phyloP scores from a whole-genome alignment of 441 rosid genomes.

The Theobroma grandiflorum region DNA sequence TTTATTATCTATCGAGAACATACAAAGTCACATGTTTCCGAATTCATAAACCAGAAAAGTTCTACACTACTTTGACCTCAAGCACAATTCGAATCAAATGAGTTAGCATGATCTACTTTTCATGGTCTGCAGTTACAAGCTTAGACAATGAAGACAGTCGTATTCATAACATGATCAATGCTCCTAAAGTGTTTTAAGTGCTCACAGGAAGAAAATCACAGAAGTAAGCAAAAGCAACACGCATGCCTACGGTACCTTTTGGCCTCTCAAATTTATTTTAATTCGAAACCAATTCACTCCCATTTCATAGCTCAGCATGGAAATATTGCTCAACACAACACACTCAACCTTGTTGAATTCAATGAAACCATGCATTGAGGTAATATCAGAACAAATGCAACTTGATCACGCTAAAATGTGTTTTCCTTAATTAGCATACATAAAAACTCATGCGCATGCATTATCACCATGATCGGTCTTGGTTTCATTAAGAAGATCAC shows the following conservation, averaged over 20 bases:
- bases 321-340: neutral
- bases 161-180: neutral
- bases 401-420: neutral
- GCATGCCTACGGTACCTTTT: neutral
- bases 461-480: neutral
- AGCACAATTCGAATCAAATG: neutral
- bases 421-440: neutral
- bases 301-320: too few species aligned
- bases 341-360: neutral
- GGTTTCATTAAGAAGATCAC: neutral
- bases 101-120: too few species aligned
- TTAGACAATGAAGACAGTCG: neutral
- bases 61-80: neutral
- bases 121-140: too few species aligned
- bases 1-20: conserved; percentile 27
- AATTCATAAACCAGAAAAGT: neutral
- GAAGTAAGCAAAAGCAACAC: neutral
- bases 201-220: neutral
- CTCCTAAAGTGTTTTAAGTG: neutral
- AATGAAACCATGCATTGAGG: neutral
- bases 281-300: neutral
- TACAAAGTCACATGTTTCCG: neutral
- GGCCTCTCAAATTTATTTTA: neutral
- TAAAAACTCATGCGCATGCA: neutral
- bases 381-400: neutral